These are phyloP conservation scores for Dactylellina drechsleri DNA, from an alignment of 2,329 filamentous ascomycete species.

Conservation along the genomic window DNA sequence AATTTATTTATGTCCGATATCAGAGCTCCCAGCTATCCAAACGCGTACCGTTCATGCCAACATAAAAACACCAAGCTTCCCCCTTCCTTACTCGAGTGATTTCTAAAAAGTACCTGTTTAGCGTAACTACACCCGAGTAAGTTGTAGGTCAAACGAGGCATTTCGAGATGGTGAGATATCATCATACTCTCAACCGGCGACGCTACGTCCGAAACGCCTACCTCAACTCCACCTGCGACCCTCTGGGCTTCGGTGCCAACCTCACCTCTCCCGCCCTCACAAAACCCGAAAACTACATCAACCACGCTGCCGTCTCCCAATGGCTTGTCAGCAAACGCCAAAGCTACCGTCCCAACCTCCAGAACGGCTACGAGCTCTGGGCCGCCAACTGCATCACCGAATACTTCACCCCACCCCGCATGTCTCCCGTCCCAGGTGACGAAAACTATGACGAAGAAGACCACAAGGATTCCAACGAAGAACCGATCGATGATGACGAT, in stretches of 20 bases:
- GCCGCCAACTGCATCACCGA: conserved; percentile 46
- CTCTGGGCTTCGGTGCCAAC: conserved; percentile 48
- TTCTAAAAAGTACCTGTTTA: no score
- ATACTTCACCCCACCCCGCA: conserved; percentile 46
- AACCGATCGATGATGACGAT: conserved; percentile 49
- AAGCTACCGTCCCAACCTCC: conserved; percentile 41
- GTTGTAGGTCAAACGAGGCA: no score
- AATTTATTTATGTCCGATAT: no score
- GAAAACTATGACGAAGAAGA: conserved; percentile 50
- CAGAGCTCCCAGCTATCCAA: no score
- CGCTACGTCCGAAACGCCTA: conserved; percentile 50
- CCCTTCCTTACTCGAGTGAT: no score
- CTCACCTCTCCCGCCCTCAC: conserved; percentile 43
- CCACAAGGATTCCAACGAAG: conserved; percentile 46
- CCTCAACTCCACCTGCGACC: conserved; percentile 46
- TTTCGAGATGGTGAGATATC: conserved; percentile 44
- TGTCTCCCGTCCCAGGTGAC: conserved; percentile 46
- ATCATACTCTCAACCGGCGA: conserved; percentile 46
- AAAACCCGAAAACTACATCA: conserved; percentile 49
- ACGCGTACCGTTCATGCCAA: no score
- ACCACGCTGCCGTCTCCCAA: conserved; percentile 47
- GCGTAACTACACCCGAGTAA: no score
- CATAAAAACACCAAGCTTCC: no score
- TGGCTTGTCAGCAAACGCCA: conserved; percentile 46
- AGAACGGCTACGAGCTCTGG: conserved; percentile 51